Evolutionary conservation across 1,139 yeast species (phyloP), one percentile per base, ranked within the genome.

Genomic region (Eremothecium sinecaudum): DNA sequence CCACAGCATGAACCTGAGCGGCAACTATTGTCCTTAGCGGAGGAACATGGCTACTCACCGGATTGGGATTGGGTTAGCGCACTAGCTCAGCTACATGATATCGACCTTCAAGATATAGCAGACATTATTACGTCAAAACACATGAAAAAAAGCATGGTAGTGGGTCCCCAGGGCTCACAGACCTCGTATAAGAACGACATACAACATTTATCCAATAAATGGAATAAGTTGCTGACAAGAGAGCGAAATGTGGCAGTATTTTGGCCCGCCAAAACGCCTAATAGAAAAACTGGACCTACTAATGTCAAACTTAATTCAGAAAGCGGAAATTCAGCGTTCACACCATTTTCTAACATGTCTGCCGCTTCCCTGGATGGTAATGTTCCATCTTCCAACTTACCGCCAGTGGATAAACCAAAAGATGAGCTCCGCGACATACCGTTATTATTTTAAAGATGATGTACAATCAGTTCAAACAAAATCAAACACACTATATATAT

Each of bases 251-350:
- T 34, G 15, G 28, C 42, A 10, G 21, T 50, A 16, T 28, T 31
- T 4, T 54, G 59, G 59, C 59, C 59, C 3, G 28, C 32, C 2
- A 48, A 44, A 25, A 36, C 31, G 8, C 14, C 30, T n/a, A n/a
- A 18, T 14, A 27, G 17, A 7, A 18, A 27, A 13, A 27, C 19
- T 15, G 28, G 16, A n/a, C 16, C n/a, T 16, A 19, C 7, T 19
- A 19, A 19, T 8, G 21, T 7, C 21, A 7, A 7, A 7, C 7
- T 8, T 19, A 10, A 10, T 10, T 8, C 21, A 7, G 10, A 8
- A 19, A 8, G 10, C 21, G 9, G 9, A 7, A 10, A 19, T 7
- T 8, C 21, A 19, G 21, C 21, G 10, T 7, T 10, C 9, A 10
- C 21, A 19, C 21, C 21, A 8, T 19, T 19, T 10, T 19, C 21